Evolutionary conservation across 2,329 filamentous ascomycete genomes (phyloP).

Genomic region (Nemania bipapillata): DNA sequence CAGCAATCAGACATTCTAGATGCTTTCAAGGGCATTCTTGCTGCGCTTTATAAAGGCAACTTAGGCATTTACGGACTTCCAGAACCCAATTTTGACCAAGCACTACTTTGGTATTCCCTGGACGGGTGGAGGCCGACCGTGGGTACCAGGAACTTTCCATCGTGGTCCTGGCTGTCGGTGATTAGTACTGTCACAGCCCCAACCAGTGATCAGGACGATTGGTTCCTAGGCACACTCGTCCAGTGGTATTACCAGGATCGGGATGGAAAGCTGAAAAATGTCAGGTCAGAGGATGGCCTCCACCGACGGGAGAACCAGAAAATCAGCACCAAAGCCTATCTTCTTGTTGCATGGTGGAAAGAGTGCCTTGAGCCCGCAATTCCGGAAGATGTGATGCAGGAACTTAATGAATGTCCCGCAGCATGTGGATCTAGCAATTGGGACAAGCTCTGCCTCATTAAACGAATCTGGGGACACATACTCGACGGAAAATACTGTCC

Average conservation of each 20-base stretch:
- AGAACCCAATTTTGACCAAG: constrained; percentile 11
- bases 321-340: not conserved
- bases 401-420: not conserved
- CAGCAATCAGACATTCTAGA: constrained; percentile 1
- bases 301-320: not conserved
- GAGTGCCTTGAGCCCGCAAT: constrained; percentile 15
- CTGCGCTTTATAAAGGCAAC: not conserved
- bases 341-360: constrained; percentile 21
- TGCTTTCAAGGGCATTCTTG: constrained; percentile 15
- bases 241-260: constrained; percentile 8
- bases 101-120: constrained; percentile 6
- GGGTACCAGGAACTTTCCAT: not conserved
- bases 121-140: not conserved
- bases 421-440: not conserved
- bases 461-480: constrained; percentile 15
- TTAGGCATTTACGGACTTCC: constrained; percentile 8
- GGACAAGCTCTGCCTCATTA: not conserved
- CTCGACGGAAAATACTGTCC: not conserved
- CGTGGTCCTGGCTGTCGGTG: constrained; percentile 6
- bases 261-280: not conserved
- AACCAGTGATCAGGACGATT: not conserved
- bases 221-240: constrained; percentile 4
- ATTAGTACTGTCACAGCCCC: not conserved
- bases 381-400: constrained; percentile 18
- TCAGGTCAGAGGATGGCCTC: not conserved